Conservation (phyloP, 2,329 filamentous ascomycete species). For the Scleromitrula shiraiana region DNA sequence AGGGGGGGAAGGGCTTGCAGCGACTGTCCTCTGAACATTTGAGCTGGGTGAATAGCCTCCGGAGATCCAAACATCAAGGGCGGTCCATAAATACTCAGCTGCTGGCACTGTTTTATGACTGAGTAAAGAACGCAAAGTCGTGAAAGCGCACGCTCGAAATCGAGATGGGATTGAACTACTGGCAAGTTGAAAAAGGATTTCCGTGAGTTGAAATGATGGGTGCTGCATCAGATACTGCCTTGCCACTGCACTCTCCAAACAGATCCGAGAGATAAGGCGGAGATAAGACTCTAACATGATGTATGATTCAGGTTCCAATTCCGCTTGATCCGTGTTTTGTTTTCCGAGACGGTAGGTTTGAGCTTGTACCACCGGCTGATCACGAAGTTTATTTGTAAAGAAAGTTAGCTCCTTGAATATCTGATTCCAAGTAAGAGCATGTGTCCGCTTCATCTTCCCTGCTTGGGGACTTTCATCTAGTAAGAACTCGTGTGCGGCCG, state of each 20-base stretch:
- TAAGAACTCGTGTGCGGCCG: constrained; percentile 79
- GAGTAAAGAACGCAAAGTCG: constrained; percentile 67
- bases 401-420: constrained; percentile 86
- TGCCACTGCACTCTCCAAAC: constrained; percentile 62
- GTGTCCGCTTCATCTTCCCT: constrained; percentile 71
- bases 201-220: constrained; percentile 58
- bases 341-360: constrained; percentile 51
- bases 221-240: constrained; percentile 65
- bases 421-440: constrained; percentile 85
- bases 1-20: constrained; percentile 34
- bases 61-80: constrained; percentile 72
- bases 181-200: constrained; percentile 70
- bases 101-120: constrained; percentile 61
- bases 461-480: constrained; percentile 73
- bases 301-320: constrained; percentile 82
- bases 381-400: constrained; percentile 70
- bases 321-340: constrained; percentile 57
- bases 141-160: constrained; percentile 76
- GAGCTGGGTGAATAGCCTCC: constrained; percentile 44
- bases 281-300: constrained; percentile 96
- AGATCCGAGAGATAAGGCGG: constrained; percentile 75
- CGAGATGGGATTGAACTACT: constrained; percentile 68
- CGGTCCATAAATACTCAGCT: constrained; percentile 69
- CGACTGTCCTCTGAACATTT: constrained; percentile 31
- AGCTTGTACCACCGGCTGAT: constrained; percentile 54